Conservation (phyloP, 306 rosid species). For the Malus orientalis region DNA sequence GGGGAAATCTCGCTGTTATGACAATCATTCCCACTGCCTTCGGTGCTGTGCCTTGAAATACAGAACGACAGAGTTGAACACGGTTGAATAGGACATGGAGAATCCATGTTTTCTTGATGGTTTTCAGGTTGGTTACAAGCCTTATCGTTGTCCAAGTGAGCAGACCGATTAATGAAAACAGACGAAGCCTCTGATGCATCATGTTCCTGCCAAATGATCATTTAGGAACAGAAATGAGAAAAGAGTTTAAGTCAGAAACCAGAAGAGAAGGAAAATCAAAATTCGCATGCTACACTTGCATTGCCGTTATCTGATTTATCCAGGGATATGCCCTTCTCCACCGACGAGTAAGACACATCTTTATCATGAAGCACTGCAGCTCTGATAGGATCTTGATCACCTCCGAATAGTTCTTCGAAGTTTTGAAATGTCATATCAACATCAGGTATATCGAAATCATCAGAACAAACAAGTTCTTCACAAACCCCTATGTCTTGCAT, state of each 20-base stretch:
- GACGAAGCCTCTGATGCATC: conserved; percentile 42
- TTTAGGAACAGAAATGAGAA: not conserved
- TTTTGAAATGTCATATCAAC: conserved; percentile 74
- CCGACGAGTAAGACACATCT: conserved; percentile 43
- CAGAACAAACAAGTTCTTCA: conserved; percentile 47
- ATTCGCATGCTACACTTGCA: conserved; percentile 37
- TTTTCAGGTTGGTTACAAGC: conserved; percentile 5
- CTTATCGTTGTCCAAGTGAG: not conserved
- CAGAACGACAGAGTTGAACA: conserved; percentile 38
- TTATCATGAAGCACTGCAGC: conserved; percentile 29
- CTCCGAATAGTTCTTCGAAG: conserved; percentile 68
- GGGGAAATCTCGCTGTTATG: conserved; percentile 25
- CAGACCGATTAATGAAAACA: conserved; percentile 13
- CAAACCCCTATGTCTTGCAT: conserved; percentile 93
- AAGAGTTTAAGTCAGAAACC: not conserved
- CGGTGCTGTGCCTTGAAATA: conserved; percentile 29
- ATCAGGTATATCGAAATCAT: conserved; percentile 80
- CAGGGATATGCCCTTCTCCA: conserved; percentile 44
- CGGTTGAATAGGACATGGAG: conserved; percentile 22
- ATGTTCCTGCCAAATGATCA: conserved; percentile 31
- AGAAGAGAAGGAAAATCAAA: not conserved
- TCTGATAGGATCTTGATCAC: conserved; percentile 60
- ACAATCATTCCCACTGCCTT: conserved; percentile 22
- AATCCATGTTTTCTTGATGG: conserved; percentile 18
- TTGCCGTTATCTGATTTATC: conserved; percentile 38